Evolutionary conservation across 306 rosid species (phyloP).

Genomic region (Glycine soja): DNA sequence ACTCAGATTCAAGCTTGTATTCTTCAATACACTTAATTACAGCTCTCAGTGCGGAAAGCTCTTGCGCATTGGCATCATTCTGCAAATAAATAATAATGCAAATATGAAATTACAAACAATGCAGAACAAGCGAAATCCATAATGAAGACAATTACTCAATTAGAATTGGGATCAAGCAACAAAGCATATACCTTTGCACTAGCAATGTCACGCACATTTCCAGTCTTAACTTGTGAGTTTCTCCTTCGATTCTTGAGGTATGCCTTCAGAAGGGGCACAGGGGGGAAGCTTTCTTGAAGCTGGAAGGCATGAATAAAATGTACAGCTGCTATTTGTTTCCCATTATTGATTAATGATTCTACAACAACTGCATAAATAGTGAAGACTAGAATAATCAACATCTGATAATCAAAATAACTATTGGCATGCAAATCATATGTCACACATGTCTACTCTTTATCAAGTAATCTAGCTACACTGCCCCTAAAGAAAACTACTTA

Average conservation of each 20-base stretch:
- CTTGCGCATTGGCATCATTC: constrained; percentile 52
- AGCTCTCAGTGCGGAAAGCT: constrained; percentile 65
- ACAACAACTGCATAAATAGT: constrained; percentile 61
- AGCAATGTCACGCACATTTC: constrained; percentile 50
- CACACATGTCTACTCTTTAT: constrained; percentile 38
- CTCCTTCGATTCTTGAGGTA: constrained; percentile 81
- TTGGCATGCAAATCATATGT: constrained; percentile 39
- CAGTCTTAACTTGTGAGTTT: constrained; percentile 74
- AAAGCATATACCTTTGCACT: constrained; percentile 63
- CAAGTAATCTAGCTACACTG: constrained; percentile 35
- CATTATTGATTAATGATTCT: constrained; percentile 59
- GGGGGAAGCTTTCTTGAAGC: constrained; percentile 70
- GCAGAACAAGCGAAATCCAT: constrained; percentile 27
- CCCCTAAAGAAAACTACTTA: constrained; percentile 54
- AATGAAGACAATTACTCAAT: constrained; percentile 31
- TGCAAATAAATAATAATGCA: constrained; percentile 38
- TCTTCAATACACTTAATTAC: constrained; percentile 65
- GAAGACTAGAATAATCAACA: constrained; percentile 38
- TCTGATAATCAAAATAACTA: constrained; percentile 34
- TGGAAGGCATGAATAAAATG: constrained; percentile 72
- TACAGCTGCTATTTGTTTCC: constrained; percentile 71
- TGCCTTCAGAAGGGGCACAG: constrained; percentile 72
- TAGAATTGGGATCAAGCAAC: constrained; percentile 32
- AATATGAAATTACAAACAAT: constrained; percentile 33
- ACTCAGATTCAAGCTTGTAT: constrained; percentile 72